Evolutionary conservation across 345 rosid species (phyloP).

Genomic region (Ceriops decandra): DNA sequence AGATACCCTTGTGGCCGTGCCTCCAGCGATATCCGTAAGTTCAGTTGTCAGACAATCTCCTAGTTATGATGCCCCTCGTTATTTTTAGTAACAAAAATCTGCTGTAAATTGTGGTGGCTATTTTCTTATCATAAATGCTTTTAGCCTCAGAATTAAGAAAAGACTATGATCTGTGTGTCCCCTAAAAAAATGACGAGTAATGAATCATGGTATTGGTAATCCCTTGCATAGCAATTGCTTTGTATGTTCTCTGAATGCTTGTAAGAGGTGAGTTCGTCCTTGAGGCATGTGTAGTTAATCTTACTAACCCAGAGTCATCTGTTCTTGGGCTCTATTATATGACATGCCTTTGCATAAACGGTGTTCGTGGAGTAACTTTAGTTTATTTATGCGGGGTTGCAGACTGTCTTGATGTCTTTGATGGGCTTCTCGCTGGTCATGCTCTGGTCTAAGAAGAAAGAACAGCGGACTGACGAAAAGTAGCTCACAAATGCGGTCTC

Average conservation of each 20-base stretch:
- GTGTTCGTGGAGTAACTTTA: too few species aligned
- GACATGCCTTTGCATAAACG: neutral
- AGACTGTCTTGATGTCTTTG: conserved; percentile 95
- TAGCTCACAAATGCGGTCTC: neutral
- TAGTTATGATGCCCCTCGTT: neutral
- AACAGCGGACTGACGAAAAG: conserved; percentile 1
- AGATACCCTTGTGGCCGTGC: conserved; percentile 90
- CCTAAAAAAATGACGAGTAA: too few species aligned
- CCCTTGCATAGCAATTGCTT: too few species aligned
- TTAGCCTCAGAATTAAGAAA: too few species aligned
- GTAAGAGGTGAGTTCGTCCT: neutral
- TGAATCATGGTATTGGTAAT: too few species aligned
- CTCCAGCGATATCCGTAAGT: conserved; percentile 90
- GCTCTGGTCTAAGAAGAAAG: conserved; percentile 65
- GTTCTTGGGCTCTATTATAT: neutral
- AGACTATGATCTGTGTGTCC: too few species aligned
- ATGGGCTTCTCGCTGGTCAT: conserved; percentile 89
- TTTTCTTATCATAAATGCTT: neutral
- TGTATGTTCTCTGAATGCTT: too few species aligned
- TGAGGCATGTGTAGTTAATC: too few species aligned
- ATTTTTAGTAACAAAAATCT: neutral
- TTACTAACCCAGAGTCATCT: too few species aligned
- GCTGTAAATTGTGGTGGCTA: neutral
- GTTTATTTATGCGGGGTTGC: conserved; percentile 27
- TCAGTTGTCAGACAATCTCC: neutral